Evolutionary conservation across 75 land plant genomes (phyloP).

Genomic region (Sequoiadendron giganteum): DNA sequence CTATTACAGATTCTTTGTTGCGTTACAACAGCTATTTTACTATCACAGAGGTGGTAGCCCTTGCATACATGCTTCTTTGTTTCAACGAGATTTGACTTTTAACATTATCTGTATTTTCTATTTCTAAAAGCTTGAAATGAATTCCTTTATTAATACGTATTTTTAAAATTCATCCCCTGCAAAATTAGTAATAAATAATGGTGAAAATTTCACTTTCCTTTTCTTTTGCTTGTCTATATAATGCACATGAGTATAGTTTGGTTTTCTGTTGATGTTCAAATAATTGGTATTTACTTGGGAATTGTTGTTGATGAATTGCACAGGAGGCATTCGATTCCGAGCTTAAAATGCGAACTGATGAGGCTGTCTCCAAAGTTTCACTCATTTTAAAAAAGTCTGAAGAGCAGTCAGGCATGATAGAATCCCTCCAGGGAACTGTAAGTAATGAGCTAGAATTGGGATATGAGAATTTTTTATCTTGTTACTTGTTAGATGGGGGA

Average conservation of each 20-base stretch:
- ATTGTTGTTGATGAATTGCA: not conserved
- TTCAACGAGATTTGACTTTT: no score
- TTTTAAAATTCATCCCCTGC: not conserved
- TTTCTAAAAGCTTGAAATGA: no score
- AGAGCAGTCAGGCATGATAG: slow-evolving; percentile 83
- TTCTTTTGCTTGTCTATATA: not conserved
- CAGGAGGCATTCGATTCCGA: slow-evolving; percentile 73
- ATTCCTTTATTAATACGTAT: not conserved
- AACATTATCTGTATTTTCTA: no score
- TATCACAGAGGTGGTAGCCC: no score
- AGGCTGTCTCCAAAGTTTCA: slow-evolving; percentile 72
- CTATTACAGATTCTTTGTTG: no score
- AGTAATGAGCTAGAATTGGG: not conserved
- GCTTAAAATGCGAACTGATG: slow-evolving; percentile 60
- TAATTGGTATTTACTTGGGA: not conserved
- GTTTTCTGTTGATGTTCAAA: not conserved
- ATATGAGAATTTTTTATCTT: not conserved
- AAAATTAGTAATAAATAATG: not conserved
- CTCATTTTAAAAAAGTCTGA: slow-evolving; percentile 67
- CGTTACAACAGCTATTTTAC: no score
- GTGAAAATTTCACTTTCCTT: not conserved
- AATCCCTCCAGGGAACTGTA: slow-evolving; percentile 86
- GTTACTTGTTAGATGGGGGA: not conserved
- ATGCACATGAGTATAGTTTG: not conserved
- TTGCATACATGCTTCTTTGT: no score